Evolutionary conservation across 345 rosid species (phyloP).

Genomic region (Sapria himalayana): DNA sequence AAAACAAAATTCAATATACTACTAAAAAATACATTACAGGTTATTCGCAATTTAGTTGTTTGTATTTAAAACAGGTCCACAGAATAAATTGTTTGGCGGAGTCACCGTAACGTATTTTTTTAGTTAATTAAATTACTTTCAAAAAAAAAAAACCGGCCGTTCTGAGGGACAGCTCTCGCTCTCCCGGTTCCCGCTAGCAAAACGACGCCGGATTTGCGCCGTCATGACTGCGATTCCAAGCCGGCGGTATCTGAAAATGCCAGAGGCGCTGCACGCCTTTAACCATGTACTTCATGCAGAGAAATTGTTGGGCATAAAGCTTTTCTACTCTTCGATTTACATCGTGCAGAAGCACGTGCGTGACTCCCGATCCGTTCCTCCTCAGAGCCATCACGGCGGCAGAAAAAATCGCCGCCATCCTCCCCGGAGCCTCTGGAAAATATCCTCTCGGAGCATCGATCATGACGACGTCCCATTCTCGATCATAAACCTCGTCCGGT

Average conservation of each 20-base stretch:
- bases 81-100: no score
- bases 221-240: slow-evolving; percentile 14
- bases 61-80: no score
- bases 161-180: no score
- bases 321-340: slow-evolving; percentile 52
- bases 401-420: slow-evolving; percentile 74
- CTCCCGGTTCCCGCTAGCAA: no score
- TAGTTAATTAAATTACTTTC: no score
- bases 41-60: no score
- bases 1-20: no score
- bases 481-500: slow-evolving; percentile 62
- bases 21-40: no score
- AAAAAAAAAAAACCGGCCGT: no score
- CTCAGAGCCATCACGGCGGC: slow-evolving; percentile 59
- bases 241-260: slow-evolving; percentile 59
- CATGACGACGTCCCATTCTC: slow-evolving; percentile 76
- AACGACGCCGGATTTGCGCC: no score
- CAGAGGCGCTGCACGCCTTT: slow-evolving; percentile 34
- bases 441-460: slow-evolving; percentile 72
- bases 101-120: no score
- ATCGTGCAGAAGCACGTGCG: slow-evolving; percentile 58
- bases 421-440: slow-evolving; percentile 42
- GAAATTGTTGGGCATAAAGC: slow-evolving; percentile 35
- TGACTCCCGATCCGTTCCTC: slow-evolving; percentile 42
- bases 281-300: slow-evolving; percentile 32